Conservation (phyloP, 2,329 filamentous ascomycete genomes). For the Fusarium sp. region DNA sequence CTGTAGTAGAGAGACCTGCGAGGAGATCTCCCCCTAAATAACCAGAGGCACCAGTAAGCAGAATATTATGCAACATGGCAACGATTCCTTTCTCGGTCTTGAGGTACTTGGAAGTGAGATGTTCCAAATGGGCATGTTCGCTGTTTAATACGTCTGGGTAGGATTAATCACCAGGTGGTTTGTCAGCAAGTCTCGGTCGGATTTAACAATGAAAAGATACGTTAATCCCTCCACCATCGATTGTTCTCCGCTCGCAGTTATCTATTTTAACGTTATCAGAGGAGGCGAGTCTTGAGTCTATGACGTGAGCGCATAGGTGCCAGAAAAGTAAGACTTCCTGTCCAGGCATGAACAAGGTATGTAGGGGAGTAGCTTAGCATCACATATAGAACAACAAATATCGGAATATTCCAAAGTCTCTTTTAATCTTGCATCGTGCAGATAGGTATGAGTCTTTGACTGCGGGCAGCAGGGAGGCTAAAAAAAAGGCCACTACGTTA, state of each 20-base stretch:
- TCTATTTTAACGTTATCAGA: not conserved
- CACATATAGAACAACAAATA: too few relatives aligned
- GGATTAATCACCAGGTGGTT: not conserved
- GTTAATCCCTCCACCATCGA: not conserved
- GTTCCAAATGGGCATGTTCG: not conserved
- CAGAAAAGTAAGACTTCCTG: too few relatives aligned
- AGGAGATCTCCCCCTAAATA: not conserved
- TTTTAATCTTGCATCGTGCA: too few relatives aligned
- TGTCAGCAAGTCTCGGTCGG: not conserved
- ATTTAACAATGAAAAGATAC: not conserved
- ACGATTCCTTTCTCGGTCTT: too few relatives aligned
- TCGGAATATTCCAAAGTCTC: too few relatives aligned
- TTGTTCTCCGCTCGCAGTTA: not conserved
- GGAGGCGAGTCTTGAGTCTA: not conserved
- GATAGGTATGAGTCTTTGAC: too few relatives aligned
- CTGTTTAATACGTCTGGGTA: not conserved
- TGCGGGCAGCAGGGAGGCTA: too few relatives aligned
- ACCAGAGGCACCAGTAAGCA: not conserved
- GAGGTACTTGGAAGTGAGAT: not conserved
- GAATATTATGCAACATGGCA: not conserved
- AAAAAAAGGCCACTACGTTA: too few relatives aligned
- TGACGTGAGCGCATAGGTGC: not conserved
- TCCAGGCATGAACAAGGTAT: too few relatives aligned
- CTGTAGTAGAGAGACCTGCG: not conserved
- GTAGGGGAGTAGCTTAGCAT: too few relatives aligned